Evolutionary conservation across 1,139 yeast species (phyloP).

Genomic region (Pichia sorboxylosa): DNA sequence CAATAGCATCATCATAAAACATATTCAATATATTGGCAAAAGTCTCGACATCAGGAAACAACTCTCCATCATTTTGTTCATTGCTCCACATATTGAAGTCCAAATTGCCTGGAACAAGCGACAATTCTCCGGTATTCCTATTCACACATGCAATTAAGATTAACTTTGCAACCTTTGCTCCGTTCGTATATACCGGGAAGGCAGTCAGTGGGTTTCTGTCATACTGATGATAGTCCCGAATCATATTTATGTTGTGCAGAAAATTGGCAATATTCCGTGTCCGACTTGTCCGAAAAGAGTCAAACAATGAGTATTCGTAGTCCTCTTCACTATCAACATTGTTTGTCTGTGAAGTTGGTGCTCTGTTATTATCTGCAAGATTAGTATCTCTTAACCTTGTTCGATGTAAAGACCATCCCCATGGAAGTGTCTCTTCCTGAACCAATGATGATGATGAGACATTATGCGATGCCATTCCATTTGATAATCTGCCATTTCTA

Average conservation of each 20-base stretch:
- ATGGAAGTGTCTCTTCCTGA: too few species aligned
- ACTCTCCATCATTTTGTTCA: conserved; percentile 22
- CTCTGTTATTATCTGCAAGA: too few species aligned
- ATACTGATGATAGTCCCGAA: conserved; percentile 18
- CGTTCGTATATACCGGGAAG: conserved; percentile 15
- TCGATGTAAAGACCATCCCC: too few species aligned
- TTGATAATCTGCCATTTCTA: too few species aligned
- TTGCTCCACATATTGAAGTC: conserved; percentile 23
- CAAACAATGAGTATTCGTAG: conserved; percentile 16
- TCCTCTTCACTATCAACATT: too few species aligned
- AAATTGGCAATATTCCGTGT: conserved; percentile 20
- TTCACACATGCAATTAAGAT: too few species aligned
- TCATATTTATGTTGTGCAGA: conserved; percentile 17
- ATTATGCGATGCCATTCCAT: too few species aligned
- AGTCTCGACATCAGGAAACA: conserved; percentile 20
- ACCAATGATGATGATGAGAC: too few species aligned
- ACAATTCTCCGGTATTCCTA: conserved; percentile 24
- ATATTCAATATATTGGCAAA: conserved; percentile 14
- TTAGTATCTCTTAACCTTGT: too few species aligned
- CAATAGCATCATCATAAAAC: conserved; percentile 9
- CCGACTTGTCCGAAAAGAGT: conserved; percentile 19
- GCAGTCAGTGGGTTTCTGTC: conserved; percentile 17
- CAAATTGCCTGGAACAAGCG: conserved; percentile 22
- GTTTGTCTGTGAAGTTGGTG: too few species aligned
- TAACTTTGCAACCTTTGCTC: too few species aligned